A percentile compares a stretch with the other conserved stretches of the same genome.
Conservation (phyloP, 345 rosid species). For the Erodium maritimum region DNA sequence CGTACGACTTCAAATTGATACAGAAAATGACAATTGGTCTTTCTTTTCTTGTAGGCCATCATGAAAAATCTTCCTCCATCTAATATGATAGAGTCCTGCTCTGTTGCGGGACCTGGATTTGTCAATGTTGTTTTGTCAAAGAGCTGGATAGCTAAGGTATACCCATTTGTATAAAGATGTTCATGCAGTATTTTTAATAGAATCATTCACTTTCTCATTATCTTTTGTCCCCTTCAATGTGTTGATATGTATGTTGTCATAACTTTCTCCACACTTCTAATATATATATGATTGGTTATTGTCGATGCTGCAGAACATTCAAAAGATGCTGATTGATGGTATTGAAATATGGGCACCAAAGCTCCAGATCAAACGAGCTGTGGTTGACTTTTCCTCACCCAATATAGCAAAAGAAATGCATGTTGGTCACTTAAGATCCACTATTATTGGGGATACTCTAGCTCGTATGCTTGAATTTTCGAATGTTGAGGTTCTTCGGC, state of each 20-base stretch:
- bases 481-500: constrained; percentile 73
- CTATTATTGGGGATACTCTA: constrained; percentile 88
- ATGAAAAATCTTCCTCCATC: constrained; percentile 58
- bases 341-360: constrained; percentile 83
- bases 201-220: constrained; percentile 22
- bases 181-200: not conserved
- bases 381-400: constrained; percentile 98
- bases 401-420: constrained; percentile 99
- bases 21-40: not conserved
- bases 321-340: constrained; percentile 69
- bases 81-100: constrained; percentile 70
- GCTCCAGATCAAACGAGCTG: constrained; percentile 53
- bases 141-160: constrained; percentile 84
- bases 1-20: not conserved
- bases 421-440: constrained; percentile 94
- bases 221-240: not conserved
- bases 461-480: constrained; percentile 95
- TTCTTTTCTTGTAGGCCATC: constrained; percentile 42
- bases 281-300: not conserved
- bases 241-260: not conserved
- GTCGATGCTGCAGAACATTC: constrained; percentile 45
- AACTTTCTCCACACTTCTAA: not conserved
- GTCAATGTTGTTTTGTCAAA: constrained; percentile 63
- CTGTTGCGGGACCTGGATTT: constrained; percentile 93
- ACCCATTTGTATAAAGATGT: constrained; percentile 32